Evolutionary conservation across 2,329 filamentous ascomycete species (phyloP), one percentile per base, ranked within the genome.

Genomic region (Ramichloridium luteum): DNA sequence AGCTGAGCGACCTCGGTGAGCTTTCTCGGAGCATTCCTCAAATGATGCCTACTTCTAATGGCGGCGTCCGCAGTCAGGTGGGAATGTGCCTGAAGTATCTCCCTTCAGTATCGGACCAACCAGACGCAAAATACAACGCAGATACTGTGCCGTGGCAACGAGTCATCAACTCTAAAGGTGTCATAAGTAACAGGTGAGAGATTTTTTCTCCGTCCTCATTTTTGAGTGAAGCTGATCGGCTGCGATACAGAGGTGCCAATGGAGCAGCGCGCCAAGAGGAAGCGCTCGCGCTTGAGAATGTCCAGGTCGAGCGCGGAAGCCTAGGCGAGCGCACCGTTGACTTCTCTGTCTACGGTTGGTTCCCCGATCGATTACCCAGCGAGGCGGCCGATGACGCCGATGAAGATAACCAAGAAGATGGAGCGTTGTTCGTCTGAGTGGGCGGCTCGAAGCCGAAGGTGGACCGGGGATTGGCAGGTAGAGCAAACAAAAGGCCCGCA

Each of bases 31-130:
- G 15, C 13, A 28, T 25, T 23, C 10, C n/a, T n/a, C n/a, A n/a
- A n/a, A n/a, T n/a, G n/a, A n/a, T n/a, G n/a, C n/a, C n/a, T n/a
- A n/a, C n/a, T n/a, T n/a, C n/a, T n/a, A n/a, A n/a, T n/a, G n/a
- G n/a, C n/a, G n/a, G n/a, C n/a, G 10, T 18, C 5, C 18, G 18
- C 36, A 45, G 86, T 35, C 88, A 96, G 59, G 86, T 96, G 5
- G 88, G 88, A 32, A 68, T 90, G 28, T 92, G 81, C 56, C 70
- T 96, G 15, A 94, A 93, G 55, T 78, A 93, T 53, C 73, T 96
- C 9, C 72, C 85, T 53, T 34, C 65, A 58, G 54, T 45, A 36
- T 29, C 43, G 6, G 49, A 57, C 27, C 54, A 57, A 36, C 51
- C 53, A 29, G 57, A 63, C 39, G 50, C 56, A 32, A 55, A 61